Base-by-base conservation (phyloP, 2,329 filamentous ascomycete genomes). In the Stagonosporopsis cucurbitacearum region DNA sequence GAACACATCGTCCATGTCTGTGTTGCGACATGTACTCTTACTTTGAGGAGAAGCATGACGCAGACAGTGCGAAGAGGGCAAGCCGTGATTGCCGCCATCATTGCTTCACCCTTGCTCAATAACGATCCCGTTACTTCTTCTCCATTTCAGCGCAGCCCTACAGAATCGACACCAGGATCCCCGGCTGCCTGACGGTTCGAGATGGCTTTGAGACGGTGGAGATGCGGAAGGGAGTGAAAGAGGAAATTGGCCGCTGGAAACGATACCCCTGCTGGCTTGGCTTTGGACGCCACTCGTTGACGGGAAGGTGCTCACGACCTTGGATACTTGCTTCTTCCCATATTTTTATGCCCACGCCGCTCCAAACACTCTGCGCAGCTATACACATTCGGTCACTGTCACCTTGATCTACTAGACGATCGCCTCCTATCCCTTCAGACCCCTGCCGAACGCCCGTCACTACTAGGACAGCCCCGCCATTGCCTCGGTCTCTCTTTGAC, bases 201-300 rank as follows among this genome's bases (percentile, higher is more conserved):
- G 49, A 53, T 47, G 50, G 50, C 37, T 51, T 44, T 51, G 41
- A 59, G 62, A 60, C 58, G 57, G 30, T 50, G 54, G 47, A 48
- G 48, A 53, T 58, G 59, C 59, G 50, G 42, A 41, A 32, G 50
- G 59, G 55, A 49, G 36, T 45, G 52, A 64, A 62, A 58, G 44
- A 50, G 63, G 64, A 62, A 67, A 51, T 57, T 47, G 57, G 50
- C 52, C 50, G 49, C 52, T 51, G 25, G 56, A 56, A 37, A 33
- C n/a, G 43, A 64, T 51, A 30, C 28, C 60, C 56, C 55, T 67
- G 64, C 53, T 53, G 49, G 33, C 65, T 65, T 64, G 65, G 65
- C 64, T 58, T 37, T 55, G 54, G 32, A 60, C 64, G 66, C 69
- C 68, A 69, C 42, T 65, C 57, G 44, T 60, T 60, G 56, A 68